Evolutionary conservation across 768 basidiomycete genomes (phyloP), one percentile per base, ranked within the genome.

Genomic region (Lentinus tigrinus): DNA sequence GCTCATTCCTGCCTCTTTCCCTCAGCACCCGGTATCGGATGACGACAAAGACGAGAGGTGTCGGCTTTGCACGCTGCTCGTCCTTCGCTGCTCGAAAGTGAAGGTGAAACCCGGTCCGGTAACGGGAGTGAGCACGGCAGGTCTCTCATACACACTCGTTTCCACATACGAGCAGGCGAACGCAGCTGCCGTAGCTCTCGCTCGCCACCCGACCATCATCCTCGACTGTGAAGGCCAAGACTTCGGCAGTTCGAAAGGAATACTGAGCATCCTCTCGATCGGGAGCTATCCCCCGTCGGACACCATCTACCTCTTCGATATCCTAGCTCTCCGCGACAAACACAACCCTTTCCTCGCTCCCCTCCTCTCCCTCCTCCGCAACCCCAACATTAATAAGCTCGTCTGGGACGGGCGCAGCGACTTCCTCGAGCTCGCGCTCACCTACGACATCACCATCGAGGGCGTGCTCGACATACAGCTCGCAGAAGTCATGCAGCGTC

Each of bases 331-430:
- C 44, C 49, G 17, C 4, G 42, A 66, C 11, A 61, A 34, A 23
- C 9, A 49, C 34, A 50, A 63, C 7, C 34, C 63, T 1, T 59
- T 63, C 47, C 62, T 77, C 19, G 55, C 63, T 3, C 57, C 56
- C 19, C 54, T 78, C 9, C 56, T 73, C 9, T 42, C 58, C 24
- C 57, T 76, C 17, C 69, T 79, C 47, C 60, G 58, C 23, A 64
- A 72, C 43, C 62, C 65, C 14, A 27, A 40, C 1, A 60, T 76
- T 28, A 65, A 67, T 27, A 79, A 78, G 62, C 62, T 79, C 57
- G 73, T 76, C 61, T 79, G 74, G 72, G 78, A 79, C 59, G 77
- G 76, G 10, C 70, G 77, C 3, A 72, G 71, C 62, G 76, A 78
- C 63, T 75, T 66, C 63, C 63, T 73, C 28, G 77, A 78, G 57